Base-by-base conservation (phyloP, 2,329 filamentous ascomycete genomes). In the Ophiostoma triangulosporum region DNA sequence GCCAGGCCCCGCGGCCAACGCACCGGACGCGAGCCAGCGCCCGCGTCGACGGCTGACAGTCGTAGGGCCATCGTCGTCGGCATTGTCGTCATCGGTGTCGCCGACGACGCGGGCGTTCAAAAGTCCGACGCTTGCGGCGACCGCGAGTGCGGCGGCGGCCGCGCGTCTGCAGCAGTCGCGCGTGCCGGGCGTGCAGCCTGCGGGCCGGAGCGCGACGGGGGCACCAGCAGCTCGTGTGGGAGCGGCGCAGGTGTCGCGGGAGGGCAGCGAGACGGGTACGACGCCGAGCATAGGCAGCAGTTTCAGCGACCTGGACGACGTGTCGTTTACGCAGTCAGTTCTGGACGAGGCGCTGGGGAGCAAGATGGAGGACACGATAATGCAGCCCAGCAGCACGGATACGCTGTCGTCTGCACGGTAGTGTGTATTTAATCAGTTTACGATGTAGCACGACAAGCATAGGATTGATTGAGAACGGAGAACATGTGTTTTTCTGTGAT, bases 221-320 rank as follows among this genome's bases (percentile, higher is more conserved):
- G 46, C 17, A 20, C n/a, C 29, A 22, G 27, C 43, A 11, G 43
- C 26, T 27, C n/a, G n/a, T n/a, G n/a, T n/a, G n/a, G n/a, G n/a
- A n/a, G 38, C 38, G 15, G 24, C 40, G 14, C 15, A 17, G 9
- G 24, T 48, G 3, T 48, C 76, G 1, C 73, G 74, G 12, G 81
- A 84, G 57, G 79, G 78, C 12, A 88, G 83, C 62, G 84, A 88
- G 57, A 83, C 51, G 2, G 59, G 57, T 31, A 60, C 83, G 14
- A 84, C 82, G 14, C 84, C 83, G 1, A 88, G 84, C 61, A 88
- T 89, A 81, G 85, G 86, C 1, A 91, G 86, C 65, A 90, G 86
- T 61, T 93, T 88, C 62, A 91, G 86, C 66, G 88, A 93, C 69
- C 74, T 94, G 43, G 87, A 91, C 64, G 58, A 60, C 15, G 58